Conservation (phyloP, 1,284 basidiomycete species). For the Cronartium quercuum region DNA sequence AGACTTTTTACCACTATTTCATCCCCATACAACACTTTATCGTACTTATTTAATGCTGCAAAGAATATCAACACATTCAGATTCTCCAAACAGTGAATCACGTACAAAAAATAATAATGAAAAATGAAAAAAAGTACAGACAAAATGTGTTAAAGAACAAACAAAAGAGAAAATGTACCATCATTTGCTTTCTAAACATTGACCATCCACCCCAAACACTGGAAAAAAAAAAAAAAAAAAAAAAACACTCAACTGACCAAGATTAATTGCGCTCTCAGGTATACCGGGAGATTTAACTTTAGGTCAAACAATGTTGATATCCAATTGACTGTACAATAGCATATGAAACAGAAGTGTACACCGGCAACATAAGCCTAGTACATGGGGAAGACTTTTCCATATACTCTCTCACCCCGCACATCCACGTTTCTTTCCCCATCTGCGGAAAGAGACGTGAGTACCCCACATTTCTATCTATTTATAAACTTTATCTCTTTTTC, state of each 20-base stretch:
- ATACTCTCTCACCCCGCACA: too few relatives aligned
- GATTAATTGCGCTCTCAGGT: constrained; percentile 78
- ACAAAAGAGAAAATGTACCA: neutral
- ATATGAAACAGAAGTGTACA: too few relatives aligned
- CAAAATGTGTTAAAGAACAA: neutral
- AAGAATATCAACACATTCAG: constrained; percentile 33
- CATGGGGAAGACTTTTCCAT: too few relatives aligned
- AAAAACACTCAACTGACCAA: constrained; percentile 48
- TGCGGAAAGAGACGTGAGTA: too few relatives aligned
- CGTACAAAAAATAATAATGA: neutral
- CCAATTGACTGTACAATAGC: too few relatives aligned
- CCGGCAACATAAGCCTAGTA: too few relatives aligned
- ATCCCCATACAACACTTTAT: constrained; percentile 28
- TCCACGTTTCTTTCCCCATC: too few relatives aligned
- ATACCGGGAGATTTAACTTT: constrained; percentile 86
- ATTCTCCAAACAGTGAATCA: constrained; percentile 38
- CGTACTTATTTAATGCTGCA: constrained; percentile 33
- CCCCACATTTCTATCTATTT: too few relatives aligned
- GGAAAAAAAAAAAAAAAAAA: constrained; percentile 40
- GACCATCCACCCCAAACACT: constrained; percentile 87
- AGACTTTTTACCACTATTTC: constrained; percentile 12
- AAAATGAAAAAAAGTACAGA: neutral
- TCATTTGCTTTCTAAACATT: constrained; percentile 79
- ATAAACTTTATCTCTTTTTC: too few relatives aligned
- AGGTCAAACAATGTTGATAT: too few relatives aligned